Evolutionary conservation across 2,329 filamentous ascomycete genomes (phyloP).

Genomic region (Metarhizium sp.): DNA sequence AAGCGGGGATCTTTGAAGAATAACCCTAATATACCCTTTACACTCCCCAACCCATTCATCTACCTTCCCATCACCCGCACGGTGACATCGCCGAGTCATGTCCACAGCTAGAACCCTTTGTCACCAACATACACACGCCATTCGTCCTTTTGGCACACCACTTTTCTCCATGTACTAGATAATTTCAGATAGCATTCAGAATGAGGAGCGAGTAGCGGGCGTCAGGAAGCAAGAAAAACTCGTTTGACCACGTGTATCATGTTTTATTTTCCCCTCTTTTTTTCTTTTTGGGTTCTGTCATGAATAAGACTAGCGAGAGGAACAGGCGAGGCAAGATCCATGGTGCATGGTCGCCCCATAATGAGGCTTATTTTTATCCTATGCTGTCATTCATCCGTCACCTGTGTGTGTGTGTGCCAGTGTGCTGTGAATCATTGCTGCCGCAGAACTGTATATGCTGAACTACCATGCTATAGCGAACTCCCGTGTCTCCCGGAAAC

Average conservation of each 20-base stretch:
- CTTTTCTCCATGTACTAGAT: neutral
- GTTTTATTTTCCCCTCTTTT: neutral
- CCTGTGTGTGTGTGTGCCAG: neutral
- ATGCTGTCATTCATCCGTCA: neutral
- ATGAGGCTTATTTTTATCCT: neutral
- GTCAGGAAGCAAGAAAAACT: neutral
- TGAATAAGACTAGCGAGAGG: neutral
- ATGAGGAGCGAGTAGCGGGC: neutral
- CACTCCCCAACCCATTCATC: neutral
- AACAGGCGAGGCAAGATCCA: neutral
- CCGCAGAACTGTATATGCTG: neutral
- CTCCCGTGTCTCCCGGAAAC: neutral
- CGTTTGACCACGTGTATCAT: neutral
- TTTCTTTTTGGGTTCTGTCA: neutral
- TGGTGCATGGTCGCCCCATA: conserved; percentile 1
- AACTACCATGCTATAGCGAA: neutral
- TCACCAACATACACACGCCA: neutral
- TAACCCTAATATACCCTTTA: neutral
- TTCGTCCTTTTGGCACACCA: neutral
- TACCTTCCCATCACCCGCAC: neutral
- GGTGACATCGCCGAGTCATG: too few relatives aligned
- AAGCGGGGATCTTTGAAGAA: neutral
- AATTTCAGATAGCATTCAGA: neutral
- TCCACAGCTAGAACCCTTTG: neutral
- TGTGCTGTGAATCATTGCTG: neutral